A percentile compares a stretch with the other conserved stretches of the same genome.
Conservation (phyloP, 2,329 filamentous ascomycete genomes). For the Tolypocladium cylindrosporum region DNA sequence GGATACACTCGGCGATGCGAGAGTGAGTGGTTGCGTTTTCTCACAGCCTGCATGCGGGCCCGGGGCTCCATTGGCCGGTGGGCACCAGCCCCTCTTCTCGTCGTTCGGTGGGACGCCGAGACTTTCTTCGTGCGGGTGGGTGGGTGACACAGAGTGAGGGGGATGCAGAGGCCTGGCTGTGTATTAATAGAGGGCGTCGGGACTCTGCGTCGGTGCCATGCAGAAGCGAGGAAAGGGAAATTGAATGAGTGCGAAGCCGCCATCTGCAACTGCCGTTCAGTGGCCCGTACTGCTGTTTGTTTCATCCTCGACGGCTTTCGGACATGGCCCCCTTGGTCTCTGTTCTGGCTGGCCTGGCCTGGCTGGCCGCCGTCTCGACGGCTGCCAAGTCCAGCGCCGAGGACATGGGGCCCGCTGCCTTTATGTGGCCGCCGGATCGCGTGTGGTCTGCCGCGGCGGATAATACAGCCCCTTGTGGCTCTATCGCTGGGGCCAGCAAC, state of each 20-base stretch:
- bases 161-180: neutral
- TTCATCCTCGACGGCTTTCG: neutral
- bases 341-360: conserved; percentile 9
- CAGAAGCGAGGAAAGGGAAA: neutral
- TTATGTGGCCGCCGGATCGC: conserved; percentile 51
- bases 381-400: conserved; percentile 5
- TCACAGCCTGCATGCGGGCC: neutral
- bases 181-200: neutral
- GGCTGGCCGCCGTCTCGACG: neutral
- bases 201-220: neutral
- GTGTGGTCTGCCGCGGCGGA: conserved; percentile 43
- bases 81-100: neutral
- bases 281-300: neutral
- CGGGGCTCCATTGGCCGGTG: neutral
- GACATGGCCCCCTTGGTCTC: conserved; percentile 10
- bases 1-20: neutral
- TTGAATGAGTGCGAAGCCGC: neutral
- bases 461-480: conserved; percentile 49
- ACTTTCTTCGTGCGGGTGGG: neutral
- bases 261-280: neutral
- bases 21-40: neutral
- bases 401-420: conserved; percentile 45
- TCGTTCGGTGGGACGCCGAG: neutral
- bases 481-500: conserved; percentile 32
- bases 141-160: neutral